A percentile compares a stretch with the other conserved stretches of the same genome.
phyloP scores from a whole-genome alignment of 371 early-diverging fungal genomes.

The Mycotypha africana region DNA sequence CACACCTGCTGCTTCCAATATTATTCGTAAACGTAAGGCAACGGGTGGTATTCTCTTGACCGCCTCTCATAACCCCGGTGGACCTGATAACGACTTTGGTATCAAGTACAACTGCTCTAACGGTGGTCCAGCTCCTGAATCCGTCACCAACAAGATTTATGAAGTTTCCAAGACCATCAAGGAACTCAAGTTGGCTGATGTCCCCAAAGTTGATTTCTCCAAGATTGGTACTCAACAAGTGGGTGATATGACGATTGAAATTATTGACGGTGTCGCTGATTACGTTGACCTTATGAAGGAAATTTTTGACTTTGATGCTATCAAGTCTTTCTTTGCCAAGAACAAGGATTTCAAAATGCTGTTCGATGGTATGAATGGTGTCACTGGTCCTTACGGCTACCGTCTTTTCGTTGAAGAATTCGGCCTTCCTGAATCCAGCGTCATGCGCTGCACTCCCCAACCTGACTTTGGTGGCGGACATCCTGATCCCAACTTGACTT shows the following conservation, averaged over 20 bases:
- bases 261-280: slow-evolving; percentile 87
- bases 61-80: slow-evolving; percentile 98
- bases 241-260: slow-evolving; percentile 68
- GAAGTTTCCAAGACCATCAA: slow-evolving; percentile 66
- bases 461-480: slow-evolving; percentile 94
- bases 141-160: slow-evolving; percentile 88
- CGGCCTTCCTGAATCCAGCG: slow-evolving; percentile 72
- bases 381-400: slow-evolving; percentile 92
- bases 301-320: slow-evolving; percentile 86
- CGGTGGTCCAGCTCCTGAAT: slow-evolving; percentile 96
- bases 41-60: slow-evolving; percentile 93
- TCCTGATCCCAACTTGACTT: slow-evolving; percentile 97
- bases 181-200: slow-evolving; percentile 60
- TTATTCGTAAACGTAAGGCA: slow-evolving; percentile 86
- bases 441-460: slow-evolving; percentile 80
- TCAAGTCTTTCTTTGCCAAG: slow-evolving; percentile 69
- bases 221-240: slow-evolving; percentile 54
- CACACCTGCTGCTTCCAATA: slow-evolving; percentile 92
- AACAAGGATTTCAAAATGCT: slow-evolving; percentile 78
- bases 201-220: slow-evolving; percentile 80
- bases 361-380: slow-evolving; percentile 96
- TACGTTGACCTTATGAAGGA: slow-evolving; percentile 84
- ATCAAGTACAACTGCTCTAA: slow-evolving; percentile 96
- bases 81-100: slow-evolving; percentile 96
- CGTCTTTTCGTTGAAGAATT: slow-evolving; percentile 87